Evolutionary conservation across 169 alveolate genomes (phyloP), one percentile per base, ranked within the genome.

Genomic region (Plasmodium fragile): DNA sequence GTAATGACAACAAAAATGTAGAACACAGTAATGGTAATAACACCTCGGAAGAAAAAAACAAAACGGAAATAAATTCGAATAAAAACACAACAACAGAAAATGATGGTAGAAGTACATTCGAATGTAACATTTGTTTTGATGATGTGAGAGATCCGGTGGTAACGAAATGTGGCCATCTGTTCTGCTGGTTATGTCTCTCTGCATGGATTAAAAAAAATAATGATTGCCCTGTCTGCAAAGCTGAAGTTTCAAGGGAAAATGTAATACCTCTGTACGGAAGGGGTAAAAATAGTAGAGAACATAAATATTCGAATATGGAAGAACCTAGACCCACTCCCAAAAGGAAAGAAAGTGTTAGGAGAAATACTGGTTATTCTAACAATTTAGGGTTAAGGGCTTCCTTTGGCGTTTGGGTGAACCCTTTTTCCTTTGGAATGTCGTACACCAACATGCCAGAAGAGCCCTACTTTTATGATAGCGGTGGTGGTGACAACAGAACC

Each of bases 71-170:
- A 36, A 71, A 71, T 45, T 0, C 78, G 2, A 83, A 41, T 18
- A 83, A 71, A 5, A 83, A 85, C 28, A 18, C 81, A 4, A 2
- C 85, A 10, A n/a, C 75, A 34, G 85, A 85, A 85, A 85, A 94
- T 81, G 89, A 81, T 65, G 32, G 92, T 28, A 73, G 81, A 82
- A 45, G 97, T 75, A 95, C 96, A 92, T 99, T 97, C 92, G 99
- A 98, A 95, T 99, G 99, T 95, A 98, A 98, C 84, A 98, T 99
- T 22, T 99, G 99, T 84, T 97, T 98, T 94, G 99, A 99, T 69
- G 97, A 98, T 39, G 99, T 99, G 25, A 96, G 97, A 53, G 99
- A 99, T 71, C 99, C 99, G 4, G 99, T 99, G 7, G 99, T 99
- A 22, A 98, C 99, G 11, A 96, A 97, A 49, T 99, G 99, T 94